Evolutionary conservation across 805 yeast species (phyloP), one percentile per base, ranked within the genome.

Genomic region (Cyberlindnera euphorbiiphila): DNA sequence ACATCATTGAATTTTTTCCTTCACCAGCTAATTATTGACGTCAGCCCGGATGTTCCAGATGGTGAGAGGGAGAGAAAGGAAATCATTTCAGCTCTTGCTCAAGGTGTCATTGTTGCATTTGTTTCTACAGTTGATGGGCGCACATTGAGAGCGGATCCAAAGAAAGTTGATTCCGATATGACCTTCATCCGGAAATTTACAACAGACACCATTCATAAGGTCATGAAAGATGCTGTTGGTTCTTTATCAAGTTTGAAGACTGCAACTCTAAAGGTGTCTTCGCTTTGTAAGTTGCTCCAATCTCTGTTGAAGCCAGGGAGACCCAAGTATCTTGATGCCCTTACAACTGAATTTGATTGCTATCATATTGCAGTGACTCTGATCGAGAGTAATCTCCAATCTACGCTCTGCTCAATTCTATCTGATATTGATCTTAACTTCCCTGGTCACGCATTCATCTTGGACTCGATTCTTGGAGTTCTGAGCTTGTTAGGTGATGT

Each of bases 1-100:
- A 82, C 94, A 0, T 80, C 91, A 1, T 59, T 89, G 43, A 85
- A 87, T 54, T 76, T 85, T 48, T 71, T 88, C 42, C 59, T 88
- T 13, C 88, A 85, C 54, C 88, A 83, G 51, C 67, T 89, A 33
- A 59, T 88, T 3, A 78, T 83, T 3, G 68, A 79, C 25, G 65
- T 54, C 9, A 56, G 58, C 1, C 59, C 60, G 4, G 51, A 53
- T 16, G 43, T 61, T n/a, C 47, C 60, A 10, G 64, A 62, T 2
- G 53, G 62, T 10, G 76, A 69, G 31, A 57, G 43, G 22, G 72
- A 72, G 39, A 64, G 94, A 60, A 69, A 74, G 46, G 62, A 63
- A 15, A 66, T 78, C 0, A 67, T 87, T 4, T 72, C 91, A 1
- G 67, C 75, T 26, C 61, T 84, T 24, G 80, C 95, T 0, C 69